phyloP scores from a whole-genome alignment of 2,329 filamentous ascomycete species.

The Hymenotorrendiella dingleyae region DNA sequence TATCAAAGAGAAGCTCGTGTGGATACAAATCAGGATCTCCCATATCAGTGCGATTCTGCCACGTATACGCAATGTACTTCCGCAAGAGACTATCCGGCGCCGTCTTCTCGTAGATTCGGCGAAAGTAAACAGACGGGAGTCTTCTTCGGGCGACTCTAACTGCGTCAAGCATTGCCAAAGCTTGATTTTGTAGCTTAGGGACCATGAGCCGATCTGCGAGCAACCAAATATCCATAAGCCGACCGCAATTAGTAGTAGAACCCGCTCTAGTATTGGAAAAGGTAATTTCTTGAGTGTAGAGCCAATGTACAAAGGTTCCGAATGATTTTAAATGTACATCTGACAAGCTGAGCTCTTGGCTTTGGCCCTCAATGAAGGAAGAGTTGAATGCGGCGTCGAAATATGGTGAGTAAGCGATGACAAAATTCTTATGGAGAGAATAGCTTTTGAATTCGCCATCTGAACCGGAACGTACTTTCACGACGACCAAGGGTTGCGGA shows the following conservation, averaged over 20 bases:
- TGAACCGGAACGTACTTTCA: not conserved
- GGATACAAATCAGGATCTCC: not conserved
- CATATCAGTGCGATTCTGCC: not conserved
- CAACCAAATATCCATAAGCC: not conserved
- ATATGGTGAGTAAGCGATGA: not conserved
- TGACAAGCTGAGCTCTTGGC: not conserved
- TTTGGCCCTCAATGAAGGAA: not conserved
- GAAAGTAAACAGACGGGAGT: not conserved
- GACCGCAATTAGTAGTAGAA: not conserved
- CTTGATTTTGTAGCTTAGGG: not conserved
- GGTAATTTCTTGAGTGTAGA: not conserved
- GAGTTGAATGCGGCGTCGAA: not conserved
- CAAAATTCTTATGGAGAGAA: not conserved
- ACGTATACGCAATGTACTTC: not conserved
- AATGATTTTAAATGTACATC: not conserved
- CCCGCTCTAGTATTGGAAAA: not conserved
- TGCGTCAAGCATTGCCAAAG: not conserved
- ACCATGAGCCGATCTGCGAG: not conserved
- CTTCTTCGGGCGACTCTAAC: not conserved
- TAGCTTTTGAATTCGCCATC: not conserved
- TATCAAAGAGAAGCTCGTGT: not conserved
- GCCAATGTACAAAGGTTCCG: not conserved
- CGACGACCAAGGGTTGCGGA: too few species aligned
- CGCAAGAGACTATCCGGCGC: not conserved
- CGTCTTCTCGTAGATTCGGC: not conserved